Evolutionary conservation across 1,284 basidiomycete genomes (phyloP), one percentile per base, ranked within the genome.

Genomic region (Malassezia japonica): DNA sequence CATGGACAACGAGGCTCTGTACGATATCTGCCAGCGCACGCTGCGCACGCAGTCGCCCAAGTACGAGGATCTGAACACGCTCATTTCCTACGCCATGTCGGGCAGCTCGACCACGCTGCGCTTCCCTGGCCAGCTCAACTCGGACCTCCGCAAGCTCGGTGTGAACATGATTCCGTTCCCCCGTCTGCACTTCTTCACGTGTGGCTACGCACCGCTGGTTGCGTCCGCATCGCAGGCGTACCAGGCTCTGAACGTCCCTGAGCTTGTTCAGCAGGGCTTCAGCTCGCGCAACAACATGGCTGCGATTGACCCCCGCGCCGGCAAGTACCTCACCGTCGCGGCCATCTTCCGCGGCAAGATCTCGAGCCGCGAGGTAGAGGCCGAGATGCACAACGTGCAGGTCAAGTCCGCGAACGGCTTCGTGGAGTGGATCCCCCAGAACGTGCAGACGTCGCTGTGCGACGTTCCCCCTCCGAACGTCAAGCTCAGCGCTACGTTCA

Each of bases 51-150:
- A 83, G 59, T 76, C 63, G 6, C 67, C 69, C 51, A 62, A 59
- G 39, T 70, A 72, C 60, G 64, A 59, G 16, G 55, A 56, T 50
- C 56, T 62, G 50, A 68, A 66, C 57, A 29, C 52, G 86, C 75
- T 87, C 31, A 81, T 89, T 39, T 79, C 85, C 7, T 83, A 82
- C 72, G 86, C 87, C 37, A 89, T 92, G 86, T 86, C 85, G 56
- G 88, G 88, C 57, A 81, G 87, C 33, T 87, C 85, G 67, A 90
- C 88, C 1, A 86, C 84, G 70, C 77, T 92, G 56, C 85, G 89
- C 37, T 91, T 94, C 81, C 88, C 90, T 28, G 91, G 91, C 47
- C 87, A 91, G 74, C 78, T 92, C 55, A 94, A 94, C 74, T 89
- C 88, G 48, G 90, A 96, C 73, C 78, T 95, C 48, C 82, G 90